A percentile compares a stretch with the other conserved stretches of the same genome.
phyloP scores from a whole-genome alignment of 495 filamentous ascomycete species.

The Cercophora samala region DNA sequence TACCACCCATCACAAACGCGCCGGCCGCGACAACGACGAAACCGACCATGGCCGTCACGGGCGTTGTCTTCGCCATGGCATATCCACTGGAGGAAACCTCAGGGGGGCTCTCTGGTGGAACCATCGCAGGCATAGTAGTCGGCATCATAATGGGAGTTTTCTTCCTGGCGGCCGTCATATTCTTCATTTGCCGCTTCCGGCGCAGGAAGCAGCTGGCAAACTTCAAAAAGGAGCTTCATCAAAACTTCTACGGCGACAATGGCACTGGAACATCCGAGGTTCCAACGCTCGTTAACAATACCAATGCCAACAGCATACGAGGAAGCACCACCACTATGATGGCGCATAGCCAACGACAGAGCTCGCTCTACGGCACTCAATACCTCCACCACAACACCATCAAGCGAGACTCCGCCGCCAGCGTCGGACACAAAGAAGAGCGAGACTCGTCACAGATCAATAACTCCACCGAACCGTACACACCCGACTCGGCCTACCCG shows the following conservation, averaged over 20 bases:
- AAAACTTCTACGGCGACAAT: conserved; percentile 9
- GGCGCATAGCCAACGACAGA: neutral
- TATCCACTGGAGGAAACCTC: conserved; percentile 10
- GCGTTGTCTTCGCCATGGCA: conserved; percentile 20
- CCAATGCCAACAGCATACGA: neutral
- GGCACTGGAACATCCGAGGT: conserved; percentile 10
- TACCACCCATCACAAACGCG: conserved; percentile 2
- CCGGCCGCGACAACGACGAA: neutral
- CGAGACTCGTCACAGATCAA: neutral
- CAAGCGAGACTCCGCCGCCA: neutral
- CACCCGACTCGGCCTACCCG: neutral
- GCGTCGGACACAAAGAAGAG: neutral
- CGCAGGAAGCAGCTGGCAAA: conserved; percentile 6
- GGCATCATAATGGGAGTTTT: conserved; percentile 10
- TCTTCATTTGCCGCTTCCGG: conserved; percentile 11
- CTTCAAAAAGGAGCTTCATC: conserved; percentile 12
- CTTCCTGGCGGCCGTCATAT: conserved; percentile 5
- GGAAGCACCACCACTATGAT: neutral
- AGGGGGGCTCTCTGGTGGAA: conserved; percentile 14
- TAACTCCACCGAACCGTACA: neutral
- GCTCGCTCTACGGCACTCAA: neutral
- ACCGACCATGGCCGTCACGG: conserved; percentile 18
- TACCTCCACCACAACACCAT: neutral
- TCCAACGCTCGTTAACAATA: neutral
- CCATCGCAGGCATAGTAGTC: conserved; percentile 22